These are phyloP conservation scores for Wickerhamomyces bovis DNA, from an alignment of 805 yeast genomes.

Conservation along the genomic window DNA sequence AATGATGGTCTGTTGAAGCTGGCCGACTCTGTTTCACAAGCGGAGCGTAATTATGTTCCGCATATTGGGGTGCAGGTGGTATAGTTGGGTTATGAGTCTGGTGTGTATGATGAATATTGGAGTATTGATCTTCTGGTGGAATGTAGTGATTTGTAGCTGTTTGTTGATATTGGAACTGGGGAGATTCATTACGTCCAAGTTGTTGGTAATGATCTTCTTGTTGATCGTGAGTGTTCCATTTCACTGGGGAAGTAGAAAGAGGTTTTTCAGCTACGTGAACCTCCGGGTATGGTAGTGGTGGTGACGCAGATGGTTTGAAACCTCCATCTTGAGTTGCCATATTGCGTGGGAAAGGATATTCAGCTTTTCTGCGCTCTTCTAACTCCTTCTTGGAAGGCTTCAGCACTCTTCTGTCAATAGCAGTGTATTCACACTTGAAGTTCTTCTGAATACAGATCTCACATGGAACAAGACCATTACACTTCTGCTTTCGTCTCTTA, in stretches of 20 bases:
- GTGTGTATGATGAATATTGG: not conserved
- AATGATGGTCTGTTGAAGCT: not conserved
- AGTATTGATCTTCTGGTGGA: not conserved
- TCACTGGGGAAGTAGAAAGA: not conserved
- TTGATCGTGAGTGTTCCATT: not conserved
- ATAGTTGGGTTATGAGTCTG: not conserved
- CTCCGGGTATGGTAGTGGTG: not conserved
- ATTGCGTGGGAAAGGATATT: not conserved
- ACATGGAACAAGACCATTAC: constrained; percentile 31
- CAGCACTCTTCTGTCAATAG: constrained; percentile 20
- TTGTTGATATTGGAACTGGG: not conserved
- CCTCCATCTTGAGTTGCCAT: not conserved
- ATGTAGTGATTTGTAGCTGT: not conserved
- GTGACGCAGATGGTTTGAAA: not conserved
- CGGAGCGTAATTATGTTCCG: not conserved
- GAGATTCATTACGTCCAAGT: not conserved
- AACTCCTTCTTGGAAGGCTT: constrained; percentile 15
- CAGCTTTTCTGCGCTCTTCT: not conserved
- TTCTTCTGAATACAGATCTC: constrained; percentile 27
- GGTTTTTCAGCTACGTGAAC: not conserved
- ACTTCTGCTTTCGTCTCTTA: constrained; percentile 35
- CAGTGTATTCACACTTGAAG: constrained; percentile 27
- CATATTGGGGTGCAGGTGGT: not conserved
- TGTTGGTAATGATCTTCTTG: not conserved
- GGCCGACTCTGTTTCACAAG: not conserved